Evolutionary conservation across 306 rosid genomes (phyloP).

Genomic region (Rosa rugosa): DNA sequence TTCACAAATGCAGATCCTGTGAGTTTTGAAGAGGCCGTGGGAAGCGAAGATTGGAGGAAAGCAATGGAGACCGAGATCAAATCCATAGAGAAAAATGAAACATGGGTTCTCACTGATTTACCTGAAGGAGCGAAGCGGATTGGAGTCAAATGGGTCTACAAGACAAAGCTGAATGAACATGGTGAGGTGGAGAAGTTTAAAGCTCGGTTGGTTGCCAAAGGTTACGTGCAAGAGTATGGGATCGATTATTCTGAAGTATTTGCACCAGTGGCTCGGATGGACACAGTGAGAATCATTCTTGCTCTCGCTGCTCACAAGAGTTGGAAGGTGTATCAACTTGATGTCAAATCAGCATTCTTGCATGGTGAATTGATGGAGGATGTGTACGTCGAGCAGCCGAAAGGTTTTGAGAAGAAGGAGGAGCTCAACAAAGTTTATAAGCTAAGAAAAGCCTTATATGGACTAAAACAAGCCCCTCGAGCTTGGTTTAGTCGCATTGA

Average conservation of each 20-base stretch:
- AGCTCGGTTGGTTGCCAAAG: too few relatives aligned
- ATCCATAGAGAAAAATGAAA: too few relatives aligned
- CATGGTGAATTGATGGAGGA: background rate
- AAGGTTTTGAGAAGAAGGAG: background rate
- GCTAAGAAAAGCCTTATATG: background rate
- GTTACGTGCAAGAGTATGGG: too few relatives aligned
- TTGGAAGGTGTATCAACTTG: background rate
- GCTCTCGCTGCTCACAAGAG: background rate
- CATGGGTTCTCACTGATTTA: too few relatives aligned
- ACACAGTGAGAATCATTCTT: background rate
- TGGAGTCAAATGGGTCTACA: too few relatives aligned
- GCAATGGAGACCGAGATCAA: too few relatives aligned
- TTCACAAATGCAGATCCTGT: background rate
- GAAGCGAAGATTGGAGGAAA: too few relatives aligned
- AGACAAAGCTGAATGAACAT: too few relatives aligned
- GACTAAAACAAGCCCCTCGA: background rate
- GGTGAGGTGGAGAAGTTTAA: too few relatives aligned
- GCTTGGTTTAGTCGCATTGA: background rate
- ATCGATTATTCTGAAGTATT: too few relatives aligned
- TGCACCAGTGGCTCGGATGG: too few relatives aligned
- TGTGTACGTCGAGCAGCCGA: background rate
- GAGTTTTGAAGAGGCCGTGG: background rate
- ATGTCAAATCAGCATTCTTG: background rate
- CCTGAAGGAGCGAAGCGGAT: too few relatives aligned
- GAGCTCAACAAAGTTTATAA: background rate